Evolutionary conservation across 768 basidiomycete species (phyloP), one percentile per base, ranked within the genome.

Genomic region (Tylopilus felleus): DNA sequence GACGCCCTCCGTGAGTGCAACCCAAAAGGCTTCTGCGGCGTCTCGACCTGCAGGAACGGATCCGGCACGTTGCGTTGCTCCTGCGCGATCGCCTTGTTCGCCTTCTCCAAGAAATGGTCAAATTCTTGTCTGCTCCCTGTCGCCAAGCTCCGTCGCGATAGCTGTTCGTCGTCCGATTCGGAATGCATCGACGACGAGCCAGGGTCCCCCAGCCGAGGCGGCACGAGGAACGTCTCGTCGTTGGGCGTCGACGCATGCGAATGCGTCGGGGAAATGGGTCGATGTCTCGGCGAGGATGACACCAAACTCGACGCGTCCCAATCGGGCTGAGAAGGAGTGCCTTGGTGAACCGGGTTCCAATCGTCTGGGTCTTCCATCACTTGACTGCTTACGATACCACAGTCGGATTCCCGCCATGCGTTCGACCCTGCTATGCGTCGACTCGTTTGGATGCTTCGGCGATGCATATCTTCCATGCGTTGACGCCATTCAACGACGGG

Each of bases 401-500:
- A 85, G 62, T 90, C 88, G 14, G 85, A 81, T 51, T 80, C 80
- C 35, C 86, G 79, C 90, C 88, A 95, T 0, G 93, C 91, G 53
- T 90, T 81, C 2, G 74, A 54, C 8, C 83, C 88, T 23, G 93
- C 91, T 2, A 82, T 21, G 27, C 72, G 69, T 48, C 94, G 86
- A 65, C 88, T 93, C 5, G 75, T 74, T 22, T 68, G 71, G 67
- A 97, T 93, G 64, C 86, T 89, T 55, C 94, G 86, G 56, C 80
- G 82, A 68, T 97, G 94, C 79, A 96, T 91, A 69, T 96, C 94
- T 73, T 97, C 94, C 78, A 86, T 90, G 46, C 90, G 84, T 68
- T 96, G 93, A 65, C 94, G 89, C 94, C 94, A 97, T 74, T 97
- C 93, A 25, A 97, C 90, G 52, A 97, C 94, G 5, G 94, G 94